phyloP scores from a whole-genome alignment of 139 green algal genomes.

The Tetraselmis chui region DNA sequence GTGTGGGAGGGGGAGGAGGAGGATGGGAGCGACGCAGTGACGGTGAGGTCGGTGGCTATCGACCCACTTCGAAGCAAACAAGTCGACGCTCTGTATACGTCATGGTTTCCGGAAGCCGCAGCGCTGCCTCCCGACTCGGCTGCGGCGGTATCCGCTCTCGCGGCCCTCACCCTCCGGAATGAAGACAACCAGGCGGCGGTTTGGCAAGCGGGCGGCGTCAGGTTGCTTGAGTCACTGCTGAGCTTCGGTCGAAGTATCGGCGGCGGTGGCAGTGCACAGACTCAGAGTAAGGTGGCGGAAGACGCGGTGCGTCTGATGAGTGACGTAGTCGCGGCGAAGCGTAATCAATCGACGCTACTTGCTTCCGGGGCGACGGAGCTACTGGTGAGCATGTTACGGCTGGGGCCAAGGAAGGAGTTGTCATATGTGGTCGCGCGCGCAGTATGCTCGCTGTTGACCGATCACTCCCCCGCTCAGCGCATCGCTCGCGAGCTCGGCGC shows the following conservation, averaged over 20 bases:
- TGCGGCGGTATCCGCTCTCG: neutral
- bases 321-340: neutral
- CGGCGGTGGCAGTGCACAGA: neutral
- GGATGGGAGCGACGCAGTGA: neutral
- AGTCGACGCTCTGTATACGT: neutral
- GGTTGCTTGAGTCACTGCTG: neutral
- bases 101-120: neutral
- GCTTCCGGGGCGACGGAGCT: neutral
- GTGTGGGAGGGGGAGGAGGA: neutral
- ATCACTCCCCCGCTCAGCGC: neutral
- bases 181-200: neutral
- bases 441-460: neutral
- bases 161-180: neutral
- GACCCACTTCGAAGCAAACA: neutral
- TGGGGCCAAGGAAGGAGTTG: neutral
- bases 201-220: neutral
- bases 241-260: neutral
- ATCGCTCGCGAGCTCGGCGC: neutral
- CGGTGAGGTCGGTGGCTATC: neutral
- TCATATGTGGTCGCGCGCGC: neutral
- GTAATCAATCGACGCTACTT: neutral
- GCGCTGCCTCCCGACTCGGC: neutral
- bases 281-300: neutral
- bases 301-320: neutral
- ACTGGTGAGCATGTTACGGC: neutral